phyloP scores from a whole-genome alignment of 2,329 filamentous ascomycete species.

The Exophiala dermatitidis region DNA sequence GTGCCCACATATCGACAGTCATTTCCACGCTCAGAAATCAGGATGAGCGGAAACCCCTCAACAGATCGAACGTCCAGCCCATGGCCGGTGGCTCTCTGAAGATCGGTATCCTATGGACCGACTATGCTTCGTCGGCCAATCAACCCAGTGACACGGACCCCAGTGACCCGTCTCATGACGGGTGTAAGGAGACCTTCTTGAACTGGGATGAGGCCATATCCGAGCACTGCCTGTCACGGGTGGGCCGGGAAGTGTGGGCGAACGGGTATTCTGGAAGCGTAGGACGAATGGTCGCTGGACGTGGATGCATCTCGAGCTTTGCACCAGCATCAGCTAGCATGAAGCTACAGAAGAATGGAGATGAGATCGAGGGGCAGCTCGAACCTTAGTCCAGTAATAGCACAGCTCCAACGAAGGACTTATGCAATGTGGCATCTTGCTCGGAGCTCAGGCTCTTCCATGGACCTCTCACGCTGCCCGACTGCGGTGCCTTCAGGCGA shows the following conservation, averaged over 20 bases:
- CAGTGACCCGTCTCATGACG: conserved; percentile 22
- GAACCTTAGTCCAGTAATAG: background rate
- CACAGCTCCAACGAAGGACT: too few species aligned
- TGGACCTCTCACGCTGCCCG: background rate
- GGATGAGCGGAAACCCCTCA: conserved; percentile 26
- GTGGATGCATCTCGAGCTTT: background rate
- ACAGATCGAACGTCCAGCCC: background rate
- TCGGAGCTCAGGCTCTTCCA: background rate
- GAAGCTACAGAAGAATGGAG: conserved; percentile 3
- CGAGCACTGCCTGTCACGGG: background rate
- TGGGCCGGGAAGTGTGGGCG: conserved; percentile 12
- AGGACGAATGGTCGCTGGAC: background rate
- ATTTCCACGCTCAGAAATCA: background rate
- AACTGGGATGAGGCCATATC: conserved; percentile 2
- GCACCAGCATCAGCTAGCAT: background rate
- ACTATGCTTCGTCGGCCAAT: background rate
- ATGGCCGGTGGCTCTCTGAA: background rate
- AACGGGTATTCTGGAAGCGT: conserved; percentile 8
- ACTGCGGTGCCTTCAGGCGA: background rate
- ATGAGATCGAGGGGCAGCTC: background rate
- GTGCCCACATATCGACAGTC: background rate
- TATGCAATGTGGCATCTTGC: too few species aligned
- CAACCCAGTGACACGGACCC: background rate
- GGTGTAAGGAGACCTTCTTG: conserved; percentile 20
- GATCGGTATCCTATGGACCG: conserved; percentile 17